Conservation (phyloP, 2,329 filamentous ascomycete genomes). For the Fusarium musae region DNA sequence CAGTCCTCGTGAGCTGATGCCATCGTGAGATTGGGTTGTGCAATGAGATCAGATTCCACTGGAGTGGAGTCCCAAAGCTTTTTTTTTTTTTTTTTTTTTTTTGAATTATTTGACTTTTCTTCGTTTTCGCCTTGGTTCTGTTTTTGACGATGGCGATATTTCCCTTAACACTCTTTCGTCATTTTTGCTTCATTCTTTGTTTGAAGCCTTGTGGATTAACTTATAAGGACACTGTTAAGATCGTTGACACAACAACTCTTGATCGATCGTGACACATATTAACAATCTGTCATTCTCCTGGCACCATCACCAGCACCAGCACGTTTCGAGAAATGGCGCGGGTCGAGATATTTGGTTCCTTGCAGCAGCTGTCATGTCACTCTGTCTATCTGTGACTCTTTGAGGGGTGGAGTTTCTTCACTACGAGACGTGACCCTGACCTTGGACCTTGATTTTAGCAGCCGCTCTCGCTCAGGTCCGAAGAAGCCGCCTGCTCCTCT, state of each 20-base stretch:
- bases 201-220: neutral
- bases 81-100: neutral
- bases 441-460: conserved; percentile 30
- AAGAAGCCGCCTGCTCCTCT: conserved; percentile 28
- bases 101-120: neutral
- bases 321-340: conserved; percentile 35
- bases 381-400: conserved; percentile 13
- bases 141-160: conserved; percentile 8
- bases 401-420: conserved; percentile 11
- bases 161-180: conserved; percentile 10
- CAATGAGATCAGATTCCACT: conserved; percentile 28
- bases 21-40: conserved; percentile 45
- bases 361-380: conserved; percentile 16
- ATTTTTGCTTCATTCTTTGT: conserved; percentile 1
- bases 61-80: conserved; percentile 23
- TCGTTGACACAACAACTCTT: conserved; percentile 11
- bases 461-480: conserved; percentile 36
- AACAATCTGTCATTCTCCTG: neutral
- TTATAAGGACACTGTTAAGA: neutral
- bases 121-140: neutral
- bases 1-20: conserved; percentile 38
- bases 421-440: conserved; percentile 13
- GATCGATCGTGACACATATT: neutral
- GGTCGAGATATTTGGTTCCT: conserved; percentile 29
- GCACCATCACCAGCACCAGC: conserved; percentile 24